Base-by-base conservation (phyloP, 2,329 filamentous ascomycete species). In the Fusarium denticulatum region DNA sequence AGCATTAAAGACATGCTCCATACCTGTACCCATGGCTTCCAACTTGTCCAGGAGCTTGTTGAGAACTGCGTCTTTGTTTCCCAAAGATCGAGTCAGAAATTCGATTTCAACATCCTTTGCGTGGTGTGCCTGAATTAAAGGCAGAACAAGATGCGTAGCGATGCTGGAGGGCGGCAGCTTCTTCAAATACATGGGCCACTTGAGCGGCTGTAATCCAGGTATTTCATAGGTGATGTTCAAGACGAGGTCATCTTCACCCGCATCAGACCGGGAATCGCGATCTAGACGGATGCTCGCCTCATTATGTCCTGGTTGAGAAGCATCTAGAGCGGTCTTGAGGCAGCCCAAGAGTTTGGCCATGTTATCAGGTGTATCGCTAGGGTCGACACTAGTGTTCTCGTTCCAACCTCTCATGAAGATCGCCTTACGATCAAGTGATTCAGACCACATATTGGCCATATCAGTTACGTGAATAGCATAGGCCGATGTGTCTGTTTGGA, bases 391-490 rank as follows among this genome's bases (percentile, higher is more conserved):
- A 22, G 91, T 93, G 75, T 90, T 87, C 74, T 91, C 87, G 30
- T 87, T 82, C 63, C 89, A 85, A 36, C 90, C 92, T 67, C 92
- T 88, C 67, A 86, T 83, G 62, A 91, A 86, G 64, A 96, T 92
- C 16, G 84, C 86, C n/a, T 84, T 85, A 28, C 89, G 85, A 63
- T 90, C 87, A 28, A 95, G 82, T 14, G 81, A 85, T 81, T 95
- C 93, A 32, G 84, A 82, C 93, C 93, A 96, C n/a, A 95, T 84
- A 73, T 91, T 88, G 78, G 88, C 90, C 67, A 95, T 85, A 79
- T 96, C 93, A 6, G 92, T 94, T 43, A 96, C 79, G 65, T 89
- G 86, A 34, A 95, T 80, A 5, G 83, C 86, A 82, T 95, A 95
- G 16, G 89, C 87, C 28, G 86, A 81, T 22, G 83, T 58, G 10